phyloP scores from a whole-genome alignment of 164 flowering plant species.

The Chimonanthus praecox region DNA sequence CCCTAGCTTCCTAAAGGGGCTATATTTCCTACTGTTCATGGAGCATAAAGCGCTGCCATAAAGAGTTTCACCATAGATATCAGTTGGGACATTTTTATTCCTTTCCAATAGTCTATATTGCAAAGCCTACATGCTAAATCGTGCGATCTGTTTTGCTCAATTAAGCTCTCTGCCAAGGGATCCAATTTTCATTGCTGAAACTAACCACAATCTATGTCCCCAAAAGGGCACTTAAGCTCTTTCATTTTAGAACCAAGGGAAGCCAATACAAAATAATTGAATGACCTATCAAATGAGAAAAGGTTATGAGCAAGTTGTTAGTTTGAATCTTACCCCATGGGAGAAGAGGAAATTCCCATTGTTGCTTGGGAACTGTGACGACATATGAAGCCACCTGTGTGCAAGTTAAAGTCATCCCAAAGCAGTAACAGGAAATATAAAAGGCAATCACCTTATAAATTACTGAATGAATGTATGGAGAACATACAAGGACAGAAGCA shows the following conservation, averaged over 20 bases:
- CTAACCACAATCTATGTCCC: too few relatives aligned
- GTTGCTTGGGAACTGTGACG: slow-evolving; percentile 60
- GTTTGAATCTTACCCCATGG: slow-evolving; percentile 55
- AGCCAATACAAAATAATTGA: background rate
- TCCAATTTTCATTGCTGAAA: too few relatives aligned
- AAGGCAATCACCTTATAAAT: background rate
- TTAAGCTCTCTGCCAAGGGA: too few relatives aligned
- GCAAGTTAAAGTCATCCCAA: background rate
- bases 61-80: too few relatives aligned
- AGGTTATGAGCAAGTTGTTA: background rate
- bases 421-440: background rate
- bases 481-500: slow-evolving; percentile 63
- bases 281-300: background rate
- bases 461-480: background rate
- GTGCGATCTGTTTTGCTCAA: too few relatives aligned
- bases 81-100: too few relatives aligned
- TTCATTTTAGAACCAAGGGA: background rate
- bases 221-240: too few relatives aligned
- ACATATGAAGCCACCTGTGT: slow-evolving; percentile 62
- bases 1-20: too few relatives aligned
- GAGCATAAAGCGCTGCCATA: too few relatives aligned
- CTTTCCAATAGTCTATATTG: too few relatives aligned
- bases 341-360: slow-evolving; percentile 68
- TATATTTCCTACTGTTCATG: too few relatives aligned
- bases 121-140: too few relatives aligned